Conservation (phyloP, 345 rosid species). For the Brassica cretica region DNA sequence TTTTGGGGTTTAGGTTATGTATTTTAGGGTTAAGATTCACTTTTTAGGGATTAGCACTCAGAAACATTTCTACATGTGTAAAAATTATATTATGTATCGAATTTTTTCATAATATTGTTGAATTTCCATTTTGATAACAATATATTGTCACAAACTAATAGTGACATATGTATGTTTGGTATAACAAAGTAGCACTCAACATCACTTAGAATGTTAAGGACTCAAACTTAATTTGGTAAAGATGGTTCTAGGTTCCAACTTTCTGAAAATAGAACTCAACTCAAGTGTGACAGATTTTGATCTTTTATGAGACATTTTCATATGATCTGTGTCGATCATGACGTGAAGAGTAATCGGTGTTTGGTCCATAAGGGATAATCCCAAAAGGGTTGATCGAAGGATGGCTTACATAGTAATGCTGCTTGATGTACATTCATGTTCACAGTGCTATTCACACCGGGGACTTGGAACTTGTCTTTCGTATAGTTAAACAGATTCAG, state of each 20-base stretch:
- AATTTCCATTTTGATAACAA: no score
- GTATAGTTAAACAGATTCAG: conserved; percentile 68
- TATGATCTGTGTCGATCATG: conserved; percentile 54
- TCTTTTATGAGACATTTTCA: conserved; percentile 1
- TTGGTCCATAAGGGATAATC: conserved; percentile 63
- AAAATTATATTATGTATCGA: no score
- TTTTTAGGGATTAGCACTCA: no score
- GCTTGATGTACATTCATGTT: conserved; percentile 70
- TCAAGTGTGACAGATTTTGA: neutral
- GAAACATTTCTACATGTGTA: no score
- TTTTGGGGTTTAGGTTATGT: no score
- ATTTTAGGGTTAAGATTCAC: no score
- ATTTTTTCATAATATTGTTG: no score
- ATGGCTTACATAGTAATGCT: conserved; percentile 72
- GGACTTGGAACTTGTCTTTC: conserved; percentile 61
- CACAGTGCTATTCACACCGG: conserved; percentile 58
- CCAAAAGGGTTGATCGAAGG: conserved; percentile 66
- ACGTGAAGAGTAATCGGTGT: conserved; percentile 52
- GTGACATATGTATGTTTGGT: no score
- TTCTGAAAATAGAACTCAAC: conserved; percentile 1
- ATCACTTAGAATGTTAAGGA: neutral
- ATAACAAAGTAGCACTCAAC: neutral
- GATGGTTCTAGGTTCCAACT: neutral
- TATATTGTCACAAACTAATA: no score
- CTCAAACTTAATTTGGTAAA: conserved; percentile 8